A percentile compares a stretch with the other conserved stretches of the same genome.
Conservation (phyloP, 1,139 yeast species). For the Protomyces inouyei region DNA sequence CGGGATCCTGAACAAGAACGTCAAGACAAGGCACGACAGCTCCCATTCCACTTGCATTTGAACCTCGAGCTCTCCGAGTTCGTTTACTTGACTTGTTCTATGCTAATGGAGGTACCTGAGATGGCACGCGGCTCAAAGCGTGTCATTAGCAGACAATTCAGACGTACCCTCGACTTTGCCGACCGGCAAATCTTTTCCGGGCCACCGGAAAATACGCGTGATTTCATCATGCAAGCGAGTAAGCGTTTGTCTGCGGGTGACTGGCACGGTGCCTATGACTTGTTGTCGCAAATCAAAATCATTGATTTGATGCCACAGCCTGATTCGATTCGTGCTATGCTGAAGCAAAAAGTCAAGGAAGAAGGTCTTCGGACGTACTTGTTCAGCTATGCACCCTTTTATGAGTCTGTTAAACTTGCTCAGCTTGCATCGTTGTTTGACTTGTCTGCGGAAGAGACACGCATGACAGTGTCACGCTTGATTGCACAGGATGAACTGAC, state of each 20-base stretch:
- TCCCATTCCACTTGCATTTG: conserved; percentile 98
- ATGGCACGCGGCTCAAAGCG: conserved; percentile 61
- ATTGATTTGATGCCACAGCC: conserved; percentile 78
- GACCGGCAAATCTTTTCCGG: conserved; percentile 95
- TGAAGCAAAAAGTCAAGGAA: conserved; percentile 71
- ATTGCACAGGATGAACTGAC: conserved; percentile 69
- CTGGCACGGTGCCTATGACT: conserved; percentile 72
- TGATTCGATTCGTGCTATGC: conserved; percentile 60
- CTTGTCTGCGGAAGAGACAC: conserved; percentile 53
- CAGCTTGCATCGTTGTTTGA: conserved; percentile 65
- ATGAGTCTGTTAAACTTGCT: conserved; percentile 65
- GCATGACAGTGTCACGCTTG: conserved; percentile 65
- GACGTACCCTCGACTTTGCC: conserved; percentile 85
- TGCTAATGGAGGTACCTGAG: conserved; percentile 86
- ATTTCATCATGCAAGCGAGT: conserved; percentile 89
- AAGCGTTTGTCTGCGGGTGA: conserved; percentile 83
- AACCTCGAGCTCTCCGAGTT: conserved; percentile 92
- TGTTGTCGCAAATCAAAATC: conserved; percentile 71
- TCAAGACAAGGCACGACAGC: conserved; percentile 68
- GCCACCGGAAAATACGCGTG: conserved; percentile 96
- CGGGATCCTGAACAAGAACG: conserved; percentile 48
- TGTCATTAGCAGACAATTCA: conserved; percentile 75
- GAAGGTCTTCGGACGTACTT: conserved; percentile 89
- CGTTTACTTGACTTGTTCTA: conserved; percentile 83
- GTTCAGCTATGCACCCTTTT: conserved; percentile 74